Evolutionary conservation across 192 early-diverging fungal species (phyloP).

Genomic region (Funneliformis geosporum): DNA sequence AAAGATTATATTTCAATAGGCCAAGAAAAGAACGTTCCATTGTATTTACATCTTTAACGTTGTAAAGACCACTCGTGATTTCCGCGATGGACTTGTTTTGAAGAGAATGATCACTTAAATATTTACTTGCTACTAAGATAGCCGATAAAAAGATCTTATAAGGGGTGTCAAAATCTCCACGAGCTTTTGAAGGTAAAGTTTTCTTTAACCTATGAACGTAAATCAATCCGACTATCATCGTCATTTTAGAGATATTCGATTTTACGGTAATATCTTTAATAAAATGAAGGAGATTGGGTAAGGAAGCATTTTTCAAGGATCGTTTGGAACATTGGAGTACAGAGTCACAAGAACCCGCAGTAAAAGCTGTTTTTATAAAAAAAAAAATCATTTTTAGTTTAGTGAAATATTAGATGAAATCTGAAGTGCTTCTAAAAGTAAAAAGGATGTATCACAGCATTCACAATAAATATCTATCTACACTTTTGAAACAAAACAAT

Average conservation of each 20-base stretch:
- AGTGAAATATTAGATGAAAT: no score
- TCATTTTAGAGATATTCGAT: conserved; percentile 40
- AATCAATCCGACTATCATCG: conserved; percentile 63
- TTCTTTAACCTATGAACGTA: conserved; percentile 72
- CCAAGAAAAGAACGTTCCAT: conserved; percentile 62
- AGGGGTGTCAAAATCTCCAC: conserved; percentile 70
- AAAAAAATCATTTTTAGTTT: not conserved
- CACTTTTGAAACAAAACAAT: not conserved
- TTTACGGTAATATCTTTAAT: conserved; percentile 36
- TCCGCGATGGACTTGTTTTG: conserved; percentile 42
- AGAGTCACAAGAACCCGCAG: conserved; percentile 32
- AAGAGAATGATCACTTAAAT: conserved; percentile 52
- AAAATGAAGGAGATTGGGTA: conserved; percentile 37
- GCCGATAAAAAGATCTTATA: conserved; percentile 72
- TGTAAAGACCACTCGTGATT: conserved; percentile 54
- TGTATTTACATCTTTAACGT: conserved; percentile 54
- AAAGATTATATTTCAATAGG: conserved; percentile 56
- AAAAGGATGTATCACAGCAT: not conserved
- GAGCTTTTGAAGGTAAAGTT: conserved; percentile 60
- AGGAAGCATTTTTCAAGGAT: conserved; percentile 17
- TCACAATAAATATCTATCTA: not conserved
- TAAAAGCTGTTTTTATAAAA: conserved; percentile 24
- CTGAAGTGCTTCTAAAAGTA: not conserved
- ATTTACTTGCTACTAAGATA: conserved; percentile 70
- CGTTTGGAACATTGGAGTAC: conserved; percentile 28